phyloP scores from a whole-genome alignment of 2,329 filamentous ascomycete species.

The Fusarium falciforme region DNA sequence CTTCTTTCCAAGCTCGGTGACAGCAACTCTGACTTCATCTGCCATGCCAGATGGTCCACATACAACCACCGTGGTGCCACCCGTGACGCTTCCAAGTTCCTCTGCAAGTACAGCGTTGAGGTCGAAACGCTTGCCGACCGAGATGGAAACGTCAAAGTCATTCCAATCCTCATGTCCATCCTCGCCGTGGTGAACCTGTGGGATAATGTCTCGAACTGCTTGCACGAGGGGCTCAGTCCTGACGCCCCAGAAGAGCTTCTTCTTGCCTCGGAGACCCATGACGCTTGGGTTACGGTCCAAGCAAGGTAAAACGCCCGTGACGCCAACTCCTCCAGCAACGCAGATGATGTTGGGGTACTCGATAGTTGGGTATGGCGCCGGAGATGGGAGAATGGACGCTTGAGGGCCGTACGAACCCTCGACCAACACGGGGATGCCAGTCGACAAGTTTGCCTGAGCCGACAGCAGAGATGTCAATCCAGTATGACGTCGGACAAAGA shows the following conservation, averaged over 20 bases:
- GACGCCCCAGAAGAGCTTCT: background rate
- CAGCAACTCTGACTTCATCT: background rate
- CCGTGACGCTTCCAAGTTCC: background rate
- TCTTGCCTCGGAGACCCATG: background rate
- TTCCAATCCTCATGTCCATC: background rate
- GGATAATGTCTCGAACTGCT: background rate
- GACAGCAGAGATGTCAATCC: background rate
- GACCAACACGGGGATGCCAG: background rate
- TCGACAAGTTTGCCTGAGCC: background rate
- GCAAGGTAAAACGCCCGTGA: background rate
- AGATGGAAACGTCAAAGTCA: background rate
- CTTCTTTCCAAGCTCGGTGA: background rate
- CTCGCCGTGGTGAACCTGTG: background rate
- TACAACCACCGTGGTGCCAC: conserved; percentile 6
- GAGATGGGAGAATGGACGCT: background rate
- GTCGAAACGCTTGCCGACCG: background rate
- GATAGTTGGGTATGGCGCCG: background rate
- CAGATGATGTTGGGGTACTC: background rate
- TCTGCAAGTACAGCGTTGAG: background rate
- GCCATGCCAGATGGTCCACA: conserved; percentile 3
- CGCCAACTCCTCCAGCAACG: background rate
- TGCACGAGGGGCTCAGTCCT: background rate
- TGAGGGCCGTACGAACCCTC: background rate
- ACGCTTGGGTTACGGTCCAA: background rate
- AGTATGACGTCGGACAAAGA: background rate